phyloP scores from a whole-genome alignment of 805 yeast genomes.

The Spathaspora gorwiae region DNA sequence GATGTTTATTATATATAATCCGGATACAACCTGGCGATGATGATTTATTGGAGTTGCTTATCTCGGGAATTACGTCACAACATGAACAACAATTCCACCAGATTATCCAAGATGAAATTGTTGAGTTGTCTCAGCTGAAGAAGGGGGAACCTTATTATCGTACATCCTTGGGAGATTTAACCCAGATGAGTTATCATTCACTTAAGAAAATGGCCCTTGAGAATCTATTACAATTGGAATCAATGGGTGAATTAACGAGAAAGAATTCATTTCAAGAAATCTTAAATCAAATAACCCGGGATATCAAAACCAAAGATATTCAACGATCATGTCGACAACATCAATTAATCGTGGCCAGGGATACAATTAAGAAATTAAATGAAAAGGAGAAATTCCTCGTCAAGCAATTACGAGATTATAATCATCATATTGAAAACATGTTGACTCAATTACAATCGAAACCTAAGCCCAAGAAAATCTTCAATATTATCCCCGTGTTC shows the following conservation, averaged over 20 bases:
- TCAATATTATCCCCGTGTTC: slow-evolving; percentile 50
- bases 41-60: slow-evolving; percentile 62
- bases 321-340: slow-evolving; percentile 39
- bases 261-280: slow-evolving; percentile 71
- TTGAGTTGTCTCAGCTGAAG: slow-evolving; percentile 26
- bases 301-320: slow-evolving; percentile 51
- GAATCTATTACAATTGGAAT: slow-evolving; percentile 70
- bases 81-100: slow-evolving; percentile 66
- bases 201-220: slow-evolving; percentile 74
- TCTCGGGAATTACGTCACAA: slow-evolving; percentile 58
- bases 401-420: slow-evolving; percentile 43
- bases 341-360: slow-evolving; percentile 38
- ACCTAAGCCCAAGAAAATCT: slow-evolving; percentile 43
- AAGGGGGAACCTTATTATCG: slow-evolving; percentile 41
- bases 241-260: slow-evolving; percentile 58
- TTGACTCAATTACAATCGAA: slow-evolving; percentile 40
- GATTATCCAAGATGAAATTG: slow-evolving; percentile 46
- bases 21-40: slow-evolving; percentile 67
- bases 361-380: slow-evolving; percentile 39
- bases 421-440: slow-evolving; percentile 42
- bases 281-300: slow-evolving; percentile 78
- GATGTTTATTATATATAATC: slow-evolving; percentile 76
- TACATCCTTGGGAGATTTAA: slow-evolving; percentile 48
- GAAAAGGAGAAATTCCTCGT: slow-evolving; percentile 44
- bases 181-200: slow-evolving; percentile 57